Base-by-base conservation (phyloP, 805 yeast genomes). In the Debaryomyces hansenii region DNA sequence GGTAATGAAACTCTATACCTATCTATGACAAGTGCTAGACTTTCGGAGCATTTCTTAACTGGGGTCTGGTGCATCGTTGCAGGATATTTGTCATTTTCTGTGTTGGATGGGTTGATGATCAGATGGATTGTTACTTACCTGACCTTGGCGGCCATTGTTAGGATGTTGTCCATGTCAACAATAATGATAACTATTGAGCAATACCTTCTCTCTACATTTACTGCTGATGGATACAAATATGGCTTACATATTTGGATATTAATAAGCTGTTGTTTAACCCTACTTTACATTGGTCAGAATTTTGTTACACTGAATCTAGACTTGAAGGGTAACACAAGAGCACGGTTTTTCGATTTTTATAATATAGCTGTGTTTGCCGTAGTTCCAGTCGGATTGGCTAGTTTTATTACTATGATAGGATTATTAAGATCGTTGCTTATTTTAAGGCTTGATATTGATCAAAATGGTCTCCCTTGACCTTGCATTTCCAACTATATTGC, bases 351-450 rank as follows among this genome's bases (percentile, higher is more conserved):
- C 49, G 96, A 92, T 62, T 74, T 91, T 45, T 89, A 90, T 64
- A 88, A 87, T 55, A 87, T 94, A 41, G 90, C 87, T 0, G 97
- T 92, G 1, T 92, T 89, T 69, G 97, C 98, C 2, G 99, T 92
- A 35, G 97, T 92, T n/a, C 99, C 99, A 0, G 90, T 92, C 14
- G 98, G 99, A 0, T 59, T 92, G 49, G 97, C 98, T 4, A 88
- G 97, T 56, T 92, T 94, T 58, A 67, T 91, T 20, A 90, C 98
- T 2, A 89, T 91, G 96, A 73, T 90, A 32, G 94, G 91, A 0
- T 69, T 92, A 33, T 69, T 92, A 14, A 69, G 98, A 49, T 80
- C 87, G 41, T 69, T 90, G 41, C 73, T 90, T 53, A 87, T 90
- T 20, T 73, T 90, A 42, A 77, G 96, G 47, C 63, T 89, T 43